Evolutionary conservation across 1,284 basidiomycete genomes (phyloP).

Genomic region (Cutaneotrichosporon curvatum): DNA sequence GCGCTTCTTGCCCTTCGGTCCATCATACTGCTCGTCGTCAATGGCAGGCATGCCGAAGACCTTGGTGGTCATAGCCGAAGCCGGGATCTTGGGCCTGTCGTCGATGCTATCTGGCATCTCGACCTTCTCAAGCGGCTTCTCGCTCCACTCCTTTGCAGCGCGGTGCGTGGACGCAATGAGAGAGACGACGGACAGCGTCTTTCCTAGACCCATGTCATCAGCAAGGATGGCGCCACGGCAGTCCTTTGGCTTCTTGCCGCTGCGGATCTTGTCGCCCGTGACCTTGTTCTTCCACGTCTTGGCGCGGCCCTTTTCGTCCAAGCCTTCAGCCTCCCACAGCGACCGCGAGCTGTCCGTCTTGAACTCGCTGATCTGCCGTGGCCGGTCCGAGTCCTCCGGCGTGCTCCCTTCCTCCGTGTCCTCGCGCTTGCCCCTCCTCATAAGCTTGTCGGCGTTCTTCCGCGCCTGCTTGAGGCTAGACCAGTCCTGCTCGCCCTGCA

Average conservation of each 20-base stretch:
- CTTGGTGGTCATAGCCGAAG: constrained; percentile 63
- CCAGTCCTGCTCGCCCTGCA: constrained; percentile 69
- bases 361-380: neutral
- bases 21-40: constrained; percentile 15
- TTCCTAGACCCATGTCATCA: constrained; percentile 97
- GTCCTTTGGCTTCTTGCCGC: constrained; percentile 57
- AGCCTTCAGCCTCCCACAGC: constrained; percentile 34
- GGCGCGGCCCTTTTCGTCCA: constrained; percentile 53
- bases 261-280: constrained; percentile 66
- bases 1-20: constrained; percentile 32
- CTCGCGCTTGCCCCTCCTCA: constrained; percentile 20
- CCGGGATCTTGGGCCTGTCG: constrained; percentile 47
- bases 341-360: constrained; percentile 29
- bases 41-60: constrained; percentile 73
- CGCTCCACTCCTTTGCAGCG: constrained; percentile 57
- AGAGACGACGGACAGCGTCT: constrained; percentile 87
- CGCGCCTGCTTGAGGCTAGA: constrained; percentile 35
- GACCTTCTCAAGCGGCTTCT: constrained; percentile 53
- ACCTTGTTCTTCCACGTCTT: constrained; percentile 73
- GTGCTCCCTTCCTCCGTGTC: constrained; percentile 9
- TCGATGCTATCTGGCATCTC: constrained; percentile 40
- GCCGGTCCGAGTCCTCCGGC: constrained; percentile 2
- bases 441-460: constrained; percentile 27
- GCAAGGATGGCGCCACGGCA: constrained; percentile 86
- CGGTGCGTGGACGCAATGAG: constrained; percentile 77